Conservation (phyloP, 2,329 filamentous ascomycete genomes). For the Fusarium dimerum region DNA sequence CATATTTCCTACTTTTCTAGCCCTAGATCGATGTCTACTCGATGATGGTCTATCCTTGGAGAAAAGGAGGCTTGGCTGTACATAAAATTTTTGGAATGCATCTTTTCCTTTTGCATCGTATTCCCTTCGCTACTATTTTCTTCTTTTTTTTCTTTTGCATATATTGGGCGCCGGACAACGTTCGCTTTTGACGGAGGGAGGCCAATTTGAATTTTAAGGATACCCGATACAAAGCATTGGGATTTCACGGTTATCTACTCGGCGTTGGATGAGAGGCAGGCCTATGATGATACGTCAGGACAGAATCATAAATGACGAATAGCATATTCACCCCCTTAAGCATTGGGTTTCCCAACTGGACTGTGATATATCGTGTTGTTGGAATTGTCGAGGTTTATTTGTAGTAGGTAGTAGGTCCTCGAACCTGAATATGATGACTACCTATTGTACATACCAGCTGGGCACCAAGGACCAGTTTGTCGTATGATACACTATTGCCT, state of each 20-base stretch:
- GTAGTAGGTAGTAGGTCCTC: no score
- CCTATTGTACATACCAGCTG: no score
- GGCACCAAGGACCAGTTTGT: no score
- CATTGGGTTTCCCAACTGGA: neutral
- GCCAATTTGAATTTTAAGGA: slow-evolving; percentile 29
- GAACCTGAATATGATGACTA: no score
- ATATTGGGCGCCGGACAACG: slow-evolving; percentile 26
- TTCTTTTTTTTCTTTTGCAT: slow-evolving; percentile 21
- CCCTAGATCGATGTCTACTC: slow-evolving; percentile 6
- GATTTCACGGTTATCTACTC: slow-evolving; percentile 24
- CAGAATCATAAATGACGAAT: slow-evolving; percentile 29
- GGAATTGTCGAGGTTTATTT: no score
- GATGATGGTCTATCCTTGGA: neutral
- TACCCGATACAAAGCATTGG: slow-evolving; percentile 36
- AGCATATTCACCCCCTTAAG: slow-evolving; percentile 8
- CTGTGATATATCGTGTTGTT: neutral
- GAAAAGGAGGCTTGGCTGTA: slow-evolving; percentile 13
- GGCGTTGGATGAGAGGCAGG: slow-evolving; percentile 29
- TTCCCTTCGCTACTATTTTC: slow-evolving; percentile 3
- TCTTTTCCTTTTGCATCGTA: no score
- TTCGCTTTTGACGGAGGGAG: slow-evolving; percentile 21
- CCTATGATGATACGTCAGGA: slow-evolving; percentile 26
- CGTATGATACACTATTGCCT: no score
- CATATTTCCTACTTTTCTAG: slow-evolving; percentile 11
- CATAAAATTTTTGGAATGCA: slow-evolving; percentile 4